Base-by-base conservation (phyloP, 2,329 filamentous ascomycete species). In the Ophiocordyceps polyrhachis-furcata region DNA sequence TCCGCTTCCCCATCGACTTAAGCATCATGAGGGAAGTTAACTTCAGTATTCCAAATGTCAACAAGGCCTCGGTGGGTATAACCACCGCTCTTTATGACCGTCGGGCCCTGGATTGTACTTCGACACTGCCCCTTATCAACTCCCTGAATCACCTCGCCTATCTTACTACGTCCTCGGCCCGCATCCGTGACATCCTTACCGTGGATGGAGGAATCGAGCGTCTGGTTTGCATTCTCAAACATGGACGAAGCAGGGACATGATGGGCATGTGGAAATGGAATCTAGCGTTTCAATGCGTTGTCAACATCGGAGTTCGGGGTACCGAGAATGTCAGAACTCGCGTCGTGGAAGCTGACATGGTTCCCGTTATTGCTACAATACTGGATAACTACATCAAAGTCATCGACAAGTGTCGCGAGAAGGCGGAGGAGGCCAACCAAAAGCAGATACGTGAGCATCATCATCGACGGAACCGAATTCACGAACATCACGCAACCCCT, bases 261-360 rank as follows among this genome's bases (percentile, higher is more conserved):
- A 95, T 96, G 89, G 89, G 95, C 62, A 94, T 94, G 84, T 98
- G 91, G 91, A 96, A 96, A 66, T 98, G 91, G 91, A 98, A 95
- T 58, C 73, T 98, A 50, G 91, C 91, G 44, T 98, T 98, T 62
- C 91, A 96, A 64, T 98, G 91, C 62, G 88, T 96, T 51, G 91
- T 98, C 60, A 98, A 98, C 63, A 96, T 98, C 58, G 91, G 91
- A 46, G 89, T 98, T 48, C 78, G 91, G 53, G 91, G 91, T 48
- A 95, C 91, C 13, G 91, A 98, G 66, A 80, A 77, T 52, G 91
- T 98, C 48, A 78, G 91, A 53, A 96, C 91, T 47, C 76, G 91
- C 52, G 89, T 98, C 3, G 91, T 98, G 44, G 91, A 98, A 66
- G 91, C 91, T 50, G 91, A 98, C 63, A 95, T 98, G 84, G 91